Base-by-base conservation (phyloP, 495 filamentous ascomycete species). In the Oidiodendron maius region DNA sequence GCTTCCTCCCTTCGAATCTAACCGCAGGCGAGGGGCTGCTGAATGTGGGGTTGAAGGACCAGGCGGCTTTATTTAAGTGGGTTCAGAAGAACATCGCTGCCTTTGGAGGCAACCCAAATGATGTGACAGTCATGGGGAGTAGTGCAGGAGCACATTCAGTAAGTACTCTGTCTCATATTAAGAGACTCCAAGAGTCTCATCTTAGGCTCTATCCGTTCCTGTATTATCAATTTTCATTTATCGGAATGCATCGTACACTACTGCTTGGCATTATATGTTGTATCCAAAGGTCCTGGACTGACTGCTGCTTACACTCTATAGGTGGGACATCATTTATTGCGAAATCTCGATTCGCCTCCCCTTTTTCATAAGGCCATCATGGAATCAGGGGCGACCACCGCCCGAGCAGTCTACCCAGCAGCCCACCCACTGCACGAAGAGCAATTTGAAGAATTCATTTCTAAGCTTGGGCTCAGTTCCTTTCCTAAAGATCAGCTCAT, bases 41-140 rank as follows among this genome's bases (percentile, higher is more conserved):
- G 18, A 89, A 89, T 56, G 62, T 84, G 23, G 84, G 84, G 4
- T 69, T 89, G 53, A 79, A 77, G 66, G 84, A 89, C 58, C 84
- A 87, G 57, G 70, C 76, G 49, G 57, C 78, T 22, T 63, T 78
- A 37, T 64, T 88, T 17, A 71, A 82, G 62, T 88, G 84, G 84
- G 77, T 82, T 1, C 64, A 69, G 51, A 68, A 78, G 9, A 82
- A 84, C 57, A 75, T 80, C 37, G 64, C 59, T 17, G 66, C 70
- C 0, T 81, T 88, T 57, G 81, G 81, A 0, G 84, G 84, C 2
- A 76, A 87, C 61, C 61, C 71, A 1, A 63, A 71, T 10, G 75
- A 81, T 48, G 73, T 88, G 26, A 86, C 82, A 0, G 61, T 87
- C 28, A 75, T 82, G 58, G 84, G 84, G 6, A 67, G 78, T 41